phyloP scores from a whole-genome alignment of 176 grass and related monocot species.

The Oryza meridionalis region DNA sequence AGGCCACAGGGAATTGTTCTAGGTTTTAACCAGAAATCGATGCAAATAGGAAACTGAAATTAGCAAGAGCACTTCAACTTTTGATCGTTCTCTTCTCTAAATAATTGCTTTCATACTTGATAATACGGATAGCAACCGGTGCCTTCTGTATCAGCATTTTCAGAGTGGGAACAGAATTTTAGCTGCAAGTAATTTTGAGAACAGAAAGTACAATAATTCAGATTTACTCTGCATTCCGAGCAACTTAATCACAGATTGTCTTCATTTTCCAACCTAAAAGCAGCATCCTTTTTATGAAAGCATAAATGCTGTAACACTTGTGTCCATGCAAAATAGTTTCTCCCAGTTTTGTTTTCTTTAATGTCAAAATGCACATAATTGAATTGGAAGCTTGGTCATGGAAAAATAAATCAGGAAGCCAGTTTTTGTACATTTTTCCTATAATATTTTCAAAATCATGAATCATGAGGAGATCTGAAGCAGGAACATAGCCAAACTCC shows the following conservation, averaged over 20 bases:
- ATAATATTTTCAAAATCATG: background rate
- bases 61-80: background rate
- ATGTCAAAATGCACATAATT: background rate
- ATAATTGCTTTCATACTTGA: constrained; percentile 15
- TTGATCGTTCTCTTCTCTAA: background rate
- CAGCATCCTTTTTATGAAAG: background rate
- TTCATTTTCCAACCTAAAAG: background rate
- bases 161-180: background rate
- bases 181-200: constrained; percentile 1
- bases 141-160: background rate
- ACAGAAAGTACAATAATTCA: constrained; percentile 7
- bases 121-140: background rate
- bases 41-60: background rate
- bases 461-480: background rate
- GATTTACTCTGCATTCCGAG: background rate
- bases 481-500: background rate
- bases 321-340: too few species aligned
- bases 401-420: background rate
- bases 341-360: background rate
- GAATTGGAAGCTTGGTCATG: background rate
- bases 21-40: background rate
- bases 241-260: background rate
- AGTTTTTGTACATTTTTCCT: background rate
- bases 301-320: background rate
- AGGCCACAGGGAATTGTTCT: background rate